Evolutionary conservation across 139 green algal genomes (phyloP).

Genomic region (Closterium sp.): DNA sequence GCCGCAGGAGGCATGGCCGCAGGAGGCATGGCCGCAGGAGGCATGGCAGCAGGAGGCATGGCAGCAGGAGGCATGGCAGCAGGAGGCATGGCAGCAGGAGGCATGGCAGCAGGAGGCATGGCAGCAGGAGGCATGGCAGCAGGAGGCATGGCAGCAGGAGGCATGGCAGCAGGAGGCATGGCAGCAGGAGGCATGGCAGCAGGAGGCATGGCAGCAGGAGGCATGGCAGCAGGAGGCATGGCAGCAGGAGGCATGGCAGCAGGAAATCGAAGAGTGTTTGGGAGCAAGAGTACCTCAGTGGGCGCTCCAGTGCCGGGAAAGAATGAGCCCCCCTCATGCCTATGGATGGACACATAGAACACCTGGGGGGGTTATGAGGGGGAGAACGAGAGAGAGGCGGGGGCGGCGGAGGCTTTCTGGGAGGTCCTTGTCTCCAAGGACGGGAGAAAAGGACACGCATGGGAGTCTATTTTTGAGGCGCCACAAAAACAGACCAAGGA

Average conservation of each 20-base stretch:
- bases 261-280: background rate
- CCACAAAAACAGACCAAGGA: no score
- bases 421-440: no score
- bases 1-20: no score
- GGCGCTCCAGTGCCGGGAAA: conserved; percentile 67
- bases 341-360: conserved; percentile 77
- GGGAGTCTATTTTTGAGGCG: no score
- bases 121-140: background rate
- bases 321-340: conserved; percentile 53
- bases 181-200: background rate
- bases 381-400: no score
- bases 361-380: conserved; percentile 39
- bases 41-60: no score
- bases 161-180: background rate
- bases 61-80: background rate
- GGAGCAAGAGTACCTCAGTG: conserved; percentile 46
- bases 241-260: background rate
- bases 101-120: background rate
- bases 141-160: background rate
- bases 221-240: background rate
- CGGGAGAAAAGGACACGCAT: background rate
- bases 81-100: background rate
- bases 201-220: background rate
- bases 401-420: no score
- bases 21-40: no score